Conservation (phyloP, 129 eudicot genomes). For the Helianthus tuberosus region DNA sequence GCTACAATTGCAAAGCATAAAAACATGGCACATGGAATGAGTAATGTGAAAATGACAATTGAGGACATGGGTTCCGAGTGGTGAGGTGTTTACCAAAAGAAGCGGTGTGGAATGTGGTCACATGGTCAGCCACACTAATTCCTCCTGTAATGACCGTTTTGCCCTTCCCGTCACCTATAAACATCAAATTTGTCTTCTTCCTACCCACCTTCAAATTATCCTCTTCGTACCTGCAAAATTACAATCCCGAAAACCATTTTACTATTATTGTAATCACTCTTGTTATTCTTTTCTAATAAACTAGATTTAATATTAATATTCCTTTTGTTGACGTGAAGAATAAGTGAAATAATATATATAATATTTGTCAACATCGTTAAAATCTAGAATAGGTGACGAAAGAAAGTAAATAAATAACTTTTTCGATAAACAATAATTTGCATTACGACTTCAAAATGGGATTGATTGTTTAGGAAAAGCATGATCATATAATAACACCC, state of each 20-base stretch:
- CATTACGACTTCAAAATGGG: slow-evolving; percentile 25
- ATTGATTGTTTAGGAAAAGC: slow-evolving; percentile 25
- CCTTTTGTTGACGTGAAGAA: neutral
- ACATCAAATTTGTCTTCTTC: slow-evolving; percentile 69
- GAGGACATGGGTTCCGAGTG: slow-evolving; percentile 21
- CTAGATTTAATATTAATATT: neutral
- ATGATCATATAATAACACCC: neutral
- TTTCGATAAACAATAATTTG: slow-evolving; percentile 9
- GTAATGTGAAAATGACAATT: slow-evolving; percentile 19
- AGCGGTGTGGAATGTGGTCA: slow-evolving; percentile 92
- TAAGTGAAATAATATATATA: neutral
- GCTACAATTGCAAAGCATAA: slow-evolving; percentile 32
- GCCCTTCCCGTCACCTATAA: slow-evolving; percentile 71
- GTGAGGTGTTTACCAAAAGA: slow-evolving; percentile 66
- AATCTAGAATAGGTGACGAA: slow-evolving; percentile 15
- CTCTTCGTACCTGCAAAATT: slow-evolving; percentile 57
- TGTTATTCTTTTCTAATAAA: neutral
- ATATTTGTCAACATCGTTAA: slow-evolving; percentile 4
- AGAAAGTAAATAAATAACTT: neutral
- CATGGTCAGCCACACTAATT: slow-evolving; percentile 47
- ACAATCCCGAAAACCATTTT: neutral
- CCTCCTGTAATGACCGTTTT: slow-evolving; percentile 67
- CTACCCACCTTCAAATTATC: slow-evolving; percentile 61
- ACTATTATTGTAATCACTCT: neutral
- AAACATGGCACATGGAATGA: slow-evolving; percentile 26